Percentiles rank a stretch among this genome's conserved stretches.
Evolutionary conservation across 1,284 basidiomycete genomes (phyloP).

Genomic region (Salmacisia buchloeana): DNA sequence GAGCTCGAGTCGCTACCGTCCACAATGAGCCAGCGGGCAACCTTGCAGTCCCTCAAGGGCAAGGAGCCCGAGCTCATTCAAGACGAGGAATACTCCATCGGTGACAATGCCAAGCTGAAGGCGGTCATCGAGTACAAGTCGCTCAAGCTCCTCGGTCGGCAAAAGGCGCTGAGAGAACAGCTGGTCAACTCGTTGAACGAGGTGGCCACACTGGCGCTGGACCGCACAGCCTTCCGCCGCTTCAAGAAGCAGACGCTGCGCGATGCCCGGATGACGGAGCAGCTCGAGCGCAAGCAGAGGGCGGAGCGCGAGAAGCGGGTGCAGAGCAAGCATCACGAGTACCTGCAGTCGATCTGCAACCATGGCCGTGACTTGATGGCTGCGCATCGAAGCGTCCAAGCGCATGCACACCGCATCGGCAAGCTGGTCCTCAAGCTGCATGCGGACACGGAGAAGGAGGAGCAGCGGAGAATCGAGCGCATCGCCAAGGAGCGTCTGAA

Average conservation of each 20-base stretch:
- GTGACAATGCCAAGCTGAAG: constrained; percentile 66
- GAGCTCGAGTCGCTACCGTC: constrained; percentile 81
- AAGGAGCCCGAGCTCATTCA: constrained; percentile 3
- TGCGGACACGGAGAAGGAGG: constrained; percentile 56
- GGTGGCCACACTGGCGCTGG: constrained; percentile 77
- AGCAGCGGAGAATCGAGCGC: constrained; percentile 72
- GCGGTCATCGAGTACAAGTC: constrained; percentile 91
- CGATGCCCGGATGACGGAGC: constrained; percentile 84
- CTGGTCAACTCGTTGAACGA: constrained; percentile 82
- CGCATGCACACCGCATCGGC: constrained; percentile 55
- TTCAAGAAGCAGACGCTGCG: constrained; percentile 79
- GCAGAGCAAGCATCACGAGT: constrained; percentile 93
- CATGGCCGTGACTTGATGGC: constrained; percentile 74
- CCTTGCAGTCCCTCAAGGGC: constrained; percentile 14
- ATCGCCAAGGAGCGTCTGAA: constrained; percentile 97
- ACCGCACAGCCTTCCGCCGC: constrained; percentile 84
- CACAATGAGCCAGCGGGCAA: constrained; percentile 58
- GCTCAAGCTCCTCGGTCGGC: constrained; percentile 83
- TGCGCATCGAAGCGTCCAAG: constrained; percentile 59
- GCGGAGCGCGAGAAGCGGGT: constrained; percentile 85
- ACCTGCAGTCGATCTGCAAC: constrained; percentile 77
- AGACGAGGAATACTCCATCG: constrained; percentile 17
- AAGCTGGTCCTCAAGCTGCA: constrained; percentile 54
- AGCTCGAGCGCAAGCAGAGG: constrained; percentile 84
- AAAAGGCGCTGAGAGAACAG: constrained; percentile 75